Evolutionary conservation across 2,329 filamentous ascomycete species (phyloP), one percentile per base, ranked within the genome.

Genomic region (Cercospora zeae-maydis): DNA sequence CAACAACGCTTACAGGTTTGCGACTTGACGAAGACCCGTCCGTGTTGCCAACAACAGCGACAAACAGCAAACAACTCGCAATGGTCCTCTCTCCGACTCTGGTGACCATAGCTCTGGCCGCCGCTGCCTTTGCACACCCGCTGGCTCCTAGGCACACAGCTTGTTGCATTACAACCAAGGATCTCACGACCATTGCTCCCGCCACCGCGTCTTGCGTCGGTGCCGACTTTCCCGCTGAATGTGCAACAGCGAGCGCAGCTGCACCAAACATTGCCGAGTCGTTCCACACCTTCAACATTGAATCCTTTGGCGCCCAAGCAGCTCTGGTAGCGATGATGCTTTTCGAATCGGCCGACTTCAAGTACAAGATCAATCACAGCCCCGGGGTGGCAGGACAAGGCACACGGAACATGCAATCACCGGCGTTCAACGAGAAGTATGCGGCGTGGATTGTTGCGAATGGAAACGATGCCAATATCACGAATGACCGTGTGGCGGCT

Each of bases 241-340:
- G 91, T 77, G 81, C 82, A 53, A 89, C 86, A 1, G 86, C 88
- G n/a, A 75, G 75, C 7, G 79, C 85, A 69, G 88, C 87, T 1
- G 88, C 84, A 0, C 79, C 81, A 1, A 80, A 77, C 66, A 80
- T 93, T 64, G 77, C 78, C 70, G 67, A 77, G 6, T 82, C 84
- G 36, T 87, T 92, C 75, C 61, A 71, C 16, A 76, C 80, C 10
- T 88, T 91, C 79, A 67, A 74, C 2, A 78, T 92, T 69, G 80
- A 77, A 53, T 74, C 75, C 34, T 76, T 78, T 21, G 83, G 81
- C 21, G 84, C 89, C 69, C 86, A 89, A 72, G 90, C 90, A 6
- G 90, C 87, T 21, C 75, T 93, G 14, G 72, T 95, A 47, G 81
- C 87, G 11, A 80, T 92, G 71, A 88, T 91, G 78, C 84, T 88